These are phyloP conservation scores for Aspergillus pseudoglaucus DNA, from an alignment of 2,329 filamentous ascomycete genomes.

Conservation along the genomic window DNA sequence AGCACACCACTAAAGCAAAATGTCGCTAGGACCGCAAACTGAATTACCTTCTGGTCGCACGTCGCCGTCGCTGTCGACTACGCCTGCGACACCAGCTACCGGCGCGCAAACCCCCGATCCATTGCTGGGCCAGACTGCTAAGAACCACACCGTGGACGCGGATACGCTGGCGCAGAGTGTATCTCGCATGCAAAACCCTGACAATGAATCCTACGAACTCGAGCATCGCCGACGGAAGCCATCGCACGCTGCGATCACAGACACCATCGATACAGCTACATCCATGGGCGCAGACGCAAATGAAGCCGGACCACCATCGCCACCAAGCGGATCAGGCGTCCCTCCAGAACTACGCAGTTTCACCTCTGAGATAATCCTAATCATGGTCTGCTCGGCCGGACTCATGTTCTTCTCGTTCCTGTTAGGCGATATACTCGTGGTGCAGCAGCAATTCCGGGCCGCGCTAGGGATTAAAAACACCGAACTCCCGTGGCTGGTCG, in stretches of 20 bases:
- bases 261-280: not conserved
- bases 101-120: slow-evolving; percentile 24
- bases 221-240: slow-evolving; percentile 1
- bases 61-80: not conserved
- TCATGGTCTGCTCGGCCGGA: slow-evolving; percentile 38
- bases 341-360: slow-evolving; percentile 37
- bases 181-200: slow-evolving; percentile 4
- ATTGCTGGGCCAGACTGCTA: slow-evolving; percentile 12
- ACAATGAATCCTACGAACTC: slow-evolving; percentile 11
- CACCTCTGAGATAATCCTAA: slow-evolving; percentile 34
- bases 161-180: slow-evolving; percentile 14
- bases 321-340: slow-evolving; percentile 15
- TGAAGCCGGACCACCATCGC: not conserved
- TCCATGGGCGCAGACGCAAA: not conserved
- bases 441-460: slow-evolving; percentile 31
- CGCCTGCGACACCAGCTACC: slow-evolving; percentile 16
- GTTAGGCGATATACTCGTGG: slow-evolving; percentile 36
- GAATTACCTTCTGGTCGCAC: not conserved
- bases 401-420: slow-evolving; percentile 40
- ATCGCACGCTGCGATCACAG: not conserved
- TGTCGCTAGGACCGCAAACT: not conserved
- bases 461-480: slow-evolving; percentile 35
- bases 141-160: slow-evolving; percentile 10
- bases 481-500: slow-evolving; percentile 39
- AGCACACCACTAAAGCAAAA: not conserved